Base-by-base conservation (phyloP, 257 asterid genomes). In the Ajuga chamaepitys region DNA sequence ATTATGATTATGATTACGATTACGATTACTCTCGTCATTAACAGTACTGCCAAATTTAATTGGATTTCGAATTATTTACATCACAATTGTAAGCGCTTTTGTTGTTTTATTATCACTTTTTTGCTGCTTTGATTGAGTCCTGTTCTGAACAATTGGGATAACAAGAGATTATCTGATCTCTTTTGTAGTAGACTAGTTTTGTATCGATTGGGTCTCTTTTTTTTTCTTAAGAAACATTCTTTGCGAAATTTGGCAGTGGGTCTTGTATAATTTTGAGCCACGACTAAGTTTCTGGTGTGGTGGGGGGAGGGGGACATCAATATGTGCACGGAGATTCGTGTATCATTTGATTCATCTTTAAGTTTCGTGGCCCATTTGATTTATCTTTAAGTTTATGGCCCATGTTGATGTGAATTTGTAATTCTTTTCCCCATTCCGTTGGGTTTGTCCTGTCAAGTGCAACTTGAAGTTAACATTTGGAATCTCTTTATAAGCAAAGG, bases 231-330 rank as follows among this genome's bases (percentile, higher is more conserved):
- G 38, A 3, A 45, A 45, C 54, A 3, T 14, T 50, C 45, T 44
- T 21, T 13, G 59, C n/a, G 7, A 22, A 62, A 44, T 60, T 24
- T 5, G 45, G 60, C 24, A 35, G 52, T 42, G 18, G 62, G 51
- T 32, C 7, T 11, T 24, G 25, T 16, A 35, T 24, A 17, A 26
- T 61, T 51, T 61, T 26, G 58, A 42, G 44, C 20, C 24, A 30
- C 11, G 52, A 16, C 53, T 68, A 35, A 21, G 60, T 59, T 68
- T 63, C 45, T 54, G 53, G 35, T 62, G 42, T 55, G 58, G n/a
- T n/a, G n/a, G n/a, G n/a, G n/a, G n/a, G n/a, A n/a, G n/a, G n/a
- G 53, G 65, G 59, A 62, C 11, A 11, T 5, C 18, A 40, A 21
- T 20, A 20, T 62, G 4, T 44, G 28, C 3, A 50, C 30, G 59